A percentile compares a stretch with the other conserved stretches of the same genome.
phyloP scores from a whole-genome alignment of 352 stramenopile genomes.

The Phytophthora podocarpi region DNA sequence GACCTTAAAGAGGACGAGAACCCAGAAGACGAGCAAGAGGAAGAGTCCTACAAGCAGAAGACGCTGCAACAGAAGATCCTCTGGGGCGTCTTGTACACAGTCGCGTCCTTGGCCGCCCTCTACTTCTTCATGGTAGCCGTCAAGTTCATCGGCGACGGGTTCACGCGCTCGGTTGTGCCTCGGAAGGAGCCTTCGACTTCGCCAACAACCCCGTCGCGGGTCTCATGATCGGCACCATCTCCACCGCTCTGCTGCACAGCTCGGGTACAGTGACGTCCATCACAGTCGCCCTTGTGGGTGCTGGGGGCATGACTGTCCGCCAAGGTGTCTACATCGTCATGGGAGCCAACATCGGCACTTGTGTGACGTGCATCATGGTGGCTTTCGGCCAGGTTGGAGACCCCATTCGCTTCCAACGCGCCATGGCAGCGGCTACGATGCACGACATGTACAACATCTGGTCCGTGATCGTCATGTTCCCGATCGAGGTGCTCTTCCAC shows the following conservation, averaged over 20 bases:
- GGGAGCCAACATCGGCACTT: constrained; percentile 91
- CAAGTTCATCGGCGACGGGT: constrained; percentile 67
- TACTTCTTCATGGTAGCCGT: constrained; percentile 83
- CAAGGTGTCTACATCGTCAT: constrained; percentile 93
- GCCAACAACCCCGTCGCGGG: constrained; percentile 72
- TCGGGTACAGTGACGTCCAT: constrained; percentile 66
- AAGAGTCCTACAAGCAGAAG: constrained; percentile 30
- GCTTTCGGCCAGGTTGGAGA: constrained; percentile 88
- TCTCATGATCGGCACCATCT: constrained; percentile 80
- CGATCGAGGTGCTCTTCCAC: constrained; percentile 67
- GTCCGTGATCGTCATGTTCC: constrained; percentile 76
- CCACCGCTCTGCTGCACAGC: constrained; percentile 87
- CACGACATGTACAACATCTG: constrained; percentile 92
- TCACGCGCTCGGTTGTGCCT: constrained; percentile 59
- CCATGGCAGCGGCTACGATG: constrained; percentile 60
- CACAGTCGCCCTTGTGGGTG: background rate
- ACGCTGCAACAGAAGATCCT: constrained; percentile 35
- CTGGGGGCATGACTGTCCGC: constrained; percentile 32
- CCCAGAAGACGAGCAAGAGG: constrained; percentile 13
- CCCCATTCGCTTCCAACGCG: constrained; percentile 61
- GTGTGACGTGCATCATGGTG: constrained; percentile 92
- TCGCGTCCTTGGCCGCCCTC: constrained; percentile 47
- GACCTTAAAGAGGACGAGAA: constrained; percentile 23
- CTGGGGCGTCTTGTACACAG: constrained; percentile 33
- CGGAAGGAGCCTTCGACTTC: constrained; percentile 61